phyloP scores from a whole-genome alignment of 2,329 filamentous ascomycete genomes.

The Beauveria brongniartii region DNA sequence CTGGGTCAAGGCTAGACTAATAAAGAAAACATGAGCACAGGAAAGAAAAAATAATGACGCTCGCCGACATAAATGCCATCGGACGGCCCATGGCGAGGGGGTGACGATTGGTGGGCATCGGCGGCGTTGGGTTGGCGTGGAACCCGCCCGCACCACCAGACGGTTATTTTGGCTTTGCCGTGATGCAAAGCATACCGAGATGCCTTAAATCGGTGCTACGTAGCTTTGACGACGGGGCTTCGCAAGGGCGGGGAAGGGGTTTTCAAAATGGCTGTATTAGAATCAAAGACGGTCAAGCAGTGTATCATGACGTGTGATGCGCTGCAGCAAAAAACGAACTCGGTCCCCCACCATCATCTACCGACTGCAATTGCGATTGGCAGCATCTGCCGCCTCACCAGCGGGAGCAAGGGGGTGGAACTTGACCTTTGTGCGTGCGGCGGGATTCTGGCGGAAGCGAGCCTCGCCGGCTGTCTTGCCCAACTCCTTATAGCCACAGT shows the following conservation, averaged over 20 bases:
- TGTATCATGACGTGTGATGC: too few relatives aligned
- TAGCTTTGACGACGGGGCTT: not conserved
- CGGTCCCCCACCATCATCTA: too few relatives aligned
- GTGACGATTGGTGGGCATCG: slow-evolving; percentile 8
- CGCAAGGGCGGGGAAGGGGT: not conserved
- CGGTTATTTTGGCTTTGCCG: not conserved
- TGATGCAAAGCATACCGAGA: not conserved
- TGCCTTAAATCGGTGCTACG: not conserved
- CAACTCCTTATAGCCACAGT: not conserved
- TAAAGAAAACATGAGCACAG: not conserved
- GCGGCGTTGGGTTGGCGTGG: slow-evolving; percentile 4
- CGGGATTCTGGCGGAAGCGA: not conserved
- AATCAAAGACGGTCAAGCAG: not conserved
- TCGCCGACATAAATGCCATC: too few relatives aligned
- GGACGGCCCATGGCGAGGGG: not conserved
- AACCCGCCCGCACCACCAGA: not conserved
- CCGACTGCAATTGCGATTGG: too few relatives aligned
- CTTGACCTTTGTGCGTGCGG: not conserved
- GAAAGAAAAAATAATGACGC: not conserved
- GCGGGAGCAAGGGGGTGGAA: not conserved
- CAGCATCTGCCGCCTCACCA: not conserved
- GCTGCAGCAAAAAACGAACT: too few relatives aligned
- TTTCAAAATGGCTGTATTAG: not conserved
- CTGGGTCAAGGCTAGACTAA: not conserved
- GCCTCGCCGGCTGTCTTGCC: not conserved